Base-by-base conservation (phyloP, 768 basidiomycete genomes). In the Mycena galopus region DNA sequence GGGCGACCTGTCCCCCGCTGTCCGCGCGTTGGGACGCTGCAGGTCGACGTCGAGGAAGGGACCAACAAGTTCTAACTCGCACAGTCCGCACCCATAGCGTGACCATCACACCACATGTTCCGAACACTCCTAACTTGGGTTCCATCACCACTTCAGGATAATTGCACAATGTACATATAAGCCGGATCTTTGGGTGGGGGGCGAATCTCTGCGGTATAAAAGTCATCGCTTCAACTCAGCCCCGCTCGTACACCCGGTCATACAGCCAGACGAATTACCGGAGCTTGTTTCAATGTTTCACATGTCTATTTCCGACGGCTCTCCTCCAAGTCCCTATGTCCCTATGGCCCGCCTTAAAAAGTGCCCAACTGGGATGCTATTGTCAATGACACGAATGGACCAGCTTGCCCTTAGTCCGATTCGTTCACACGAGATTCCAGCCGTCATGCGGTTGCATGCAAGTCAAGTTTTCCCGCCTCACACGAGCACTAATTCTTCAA, bases 401-500 rank as follows among this genome's bases (percentile, higher is more conserved):
- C 27, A 65, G 4, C 27, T 51, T 16, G 3, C 53, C 30, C 39
- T 66, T 12, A 42, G 63, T 27, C 65, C 71, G 12, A 37, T 64
- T 3, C 35, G 17, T 23, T 65, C 71, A 12, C 51, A 47, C 51
- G 61, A 71, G 11, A 50, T 71, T 21, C 56, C 61, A 25, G 66
- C 61, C 17, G 35, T 73, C 9, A 51, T 37, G 39, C 77, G 84
- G 14, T 79, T 88, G 14, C 87, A 88, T 83, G 87, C 86, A 74
- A 47, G 85, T 82, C 53, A 11, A 47, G 11, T 63, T 58, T 53
- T 57, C 14, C 53, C 23, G 39, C 14, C 53, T 21, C 63, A 51
- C n/a, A 30, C 67, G n/a, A 56, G 57, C 68, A 53, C 69, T 74
- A 67, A 76, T 62, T 25, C 37, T 19, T 57, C 59, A 32, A 50